These are phyloP conservation scores for Casaregolazyma lundiana DNA, from an alignment of 1,139 yeast genomes.

Conservation along the genomic window DNA sequence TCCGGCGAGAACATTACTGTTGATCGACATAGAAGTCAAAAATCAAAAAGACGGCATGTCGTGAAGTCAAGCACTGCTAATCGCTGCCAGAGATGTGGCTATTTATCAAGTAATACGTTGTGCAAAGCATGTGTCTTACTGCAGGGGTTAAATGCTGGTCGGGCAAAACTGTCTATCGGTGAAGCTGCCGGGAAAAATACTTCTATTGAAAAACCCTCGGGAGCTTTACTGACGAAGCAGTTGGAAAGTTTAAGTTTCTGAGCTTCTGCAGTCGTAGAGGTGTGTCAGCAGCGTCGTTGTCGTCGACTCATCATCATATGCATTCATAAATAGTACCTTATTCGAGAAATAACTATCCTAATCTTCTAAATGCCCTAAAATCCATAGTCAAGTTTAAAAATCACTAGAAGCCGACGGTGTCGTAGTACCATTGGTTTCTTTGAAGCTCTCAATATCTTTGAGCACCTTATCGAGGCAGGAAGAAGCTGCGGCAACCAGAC, in stretches of 20 bases:
- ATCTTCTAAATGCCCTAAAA: background rate
- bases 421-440: slow-evolving; percentile 6
- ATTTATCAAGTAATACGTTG: slow-evolving; percentile 76
- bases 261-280: too few species aligned
- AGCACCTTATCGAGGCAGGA: slow-evolving; percentile 65
- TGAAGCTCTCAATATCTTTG: slow-evolving; percentile 6
- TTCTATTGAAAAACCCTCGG: slow-evolving; percentile 30
- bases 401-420: slow-evolving; percentile 8
- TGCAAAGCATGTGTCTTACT: slow-evolving; percentile 92
- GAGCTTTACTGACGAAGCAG: slow-evolving; percentile 62
- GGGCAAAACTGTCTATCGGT: slow-evolving; percentile 46
- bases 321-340: slow-evolving; percentile 1
- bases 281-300: background rate
- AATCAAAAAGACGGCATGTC: slow-evolving; percentile 3
- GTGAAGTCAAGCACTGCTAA: slow-evolving; percentile 17
- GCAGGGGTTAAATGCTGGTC: slow-evolving; percentile 74
- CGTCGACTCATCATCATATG: background rate
- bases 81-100: slow-evolving; percentile 82
- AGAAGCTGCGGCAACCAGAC: slow-evolving; percentile 88
- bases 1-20: slow-evolving; percentile 86
- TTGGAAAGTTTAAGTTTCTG: slow-evolving; percentile 62
- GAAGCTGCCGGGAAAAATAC: slow-evolving; percentile 39
- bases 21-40: slow-evolving; percentile 41
- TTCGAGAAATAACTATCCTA: background rate
- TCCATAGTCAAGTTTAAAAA: slow-evolving; percentile 3